Conservation (phyloP, 768 basidiomycete genomes). For the Leccinum variicolor region DNA sequence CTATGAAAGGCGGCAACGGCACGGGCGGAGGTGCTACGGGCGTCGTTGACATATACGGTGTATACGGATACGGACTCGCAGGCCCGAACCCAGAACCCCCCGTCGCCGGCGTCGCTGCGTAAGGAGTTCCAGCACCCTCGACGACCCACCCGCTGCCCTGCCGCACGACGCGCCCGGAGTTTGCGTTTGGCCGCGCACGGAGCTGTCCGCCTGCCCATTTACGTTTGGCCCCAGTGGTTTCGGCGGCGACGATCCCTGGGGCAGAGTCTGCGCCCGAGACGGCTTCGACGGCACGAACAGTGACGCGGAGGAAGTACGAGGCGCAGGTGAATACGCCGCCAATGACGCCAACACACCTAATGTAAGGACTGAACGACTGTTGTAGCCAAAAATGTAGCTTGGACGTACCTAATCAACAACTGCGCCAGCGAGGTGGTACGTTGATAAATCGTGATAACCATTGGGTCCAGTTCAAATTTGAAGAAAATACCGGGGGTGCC, state of each 20-base stretch:
- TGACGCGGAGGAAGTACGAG: conserved; percentile 69
- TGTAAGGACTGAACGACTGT: background rate
- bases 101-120: conserved; percentile 34
- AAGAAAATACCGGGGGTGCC: conserved; percentile 96
- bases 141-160: conserved; percentile 61
- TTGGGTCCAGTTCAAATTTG: conserved; percentile 95
- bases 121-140: conserved; percentile 44
- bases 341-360: conserved; percentile 84
- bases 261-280: conserved; percentile 52
- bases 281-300: conserved; percentile 60
- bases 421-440: conserved; percentile 81
- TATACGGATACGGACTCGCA: conserved; percentile 27
- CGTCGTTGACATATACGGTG: conserved; percentile 28
- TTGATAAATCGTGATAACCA: conserved; percentile 82
- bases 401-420: conserved; percentile 65
- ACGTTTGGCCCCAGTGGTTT: conserved; percentile 57
- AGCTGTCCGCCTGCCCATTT: conserved; percentile 71
- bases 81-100: conserved; percentile 22
- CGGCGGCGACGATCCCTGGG: conserved; percentile 60
- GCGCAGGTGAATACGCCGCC: conserved; percentile 89
- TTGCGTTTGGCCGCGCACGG: conserved; percentile 45
- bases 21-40: conserved; percentile 1
- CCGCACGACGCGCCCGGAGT: conserved; percentile 41
- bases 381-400: background rate
- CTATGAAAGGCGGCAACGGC: background rate